phyloP scores from a whole-genome alignment of 2,329 filamentous ascomycete species.

The Neophaeococcomyces aloes region DNA sequence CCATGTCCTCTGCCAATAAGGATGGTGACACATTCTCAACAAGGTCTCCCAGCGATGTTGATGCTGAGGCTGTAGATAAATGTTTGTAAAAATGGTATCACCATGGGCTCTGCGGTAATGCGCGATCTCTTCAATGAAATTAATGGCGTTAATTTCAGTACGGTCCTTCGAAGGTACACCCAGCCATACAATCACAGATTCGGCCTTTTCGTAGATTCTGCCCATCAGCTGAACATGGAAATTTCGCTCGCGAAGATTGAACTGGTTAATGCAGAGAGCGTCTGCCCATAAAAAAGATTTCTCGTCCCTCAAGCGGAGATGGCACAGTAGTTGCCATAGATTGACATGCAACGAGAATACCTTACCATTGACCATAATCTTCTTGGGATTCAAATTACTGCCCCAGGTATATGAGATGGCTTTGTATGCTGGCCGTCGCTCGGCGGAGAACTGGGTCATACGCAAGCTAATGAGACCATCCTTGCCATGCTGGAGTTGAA shows the following conservation, averaged over 20 bases:
- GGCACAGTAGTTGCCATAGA: slow-evolving; percentile 16
- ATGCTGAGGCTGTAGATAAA: background rate
- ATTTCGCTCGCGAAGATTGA: slow-evolving; percentile 19
- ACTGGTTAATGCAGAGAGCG: slow-evolving; percentile 20
- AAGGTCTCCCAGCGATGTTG: slow-evolving; percentile 11
- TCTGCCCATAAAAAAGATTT: slow-evolving; percentile 17
- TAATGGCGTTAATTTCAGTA: slow-evolving; percentile 15
- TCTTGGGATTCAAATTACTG: slow-evolving; percentile 6
- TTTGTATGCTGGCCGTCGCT: slow-evolving; percentile 15
- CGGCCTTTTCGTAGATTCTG: slow-evolving; percentile 18
- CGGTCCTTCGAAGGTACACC: slow-evolving; percentile 21
- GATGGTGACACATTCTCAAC: slow-evolving; percentile 2
- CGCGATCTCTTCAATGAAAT: slow-evolving; percentile 16
- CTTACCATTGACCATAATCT: slow-evolving; percentile 18
- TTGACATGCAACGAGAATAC: slow-evolving; percentile 15
- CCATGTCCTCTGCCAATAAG: slow-evolving; percentile 12
- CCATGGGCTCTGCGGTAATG: background rate
- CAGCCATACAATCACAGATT: slow-evolving; percentile 18
- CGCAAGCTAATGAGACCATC: slow-evolving; percentile 14
- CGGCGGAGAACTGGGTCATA: slow-evolving; percentile 20
- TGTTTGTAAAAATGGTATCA: background rate
- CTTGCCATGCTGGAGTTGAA: slow-evolving; percentile 15
- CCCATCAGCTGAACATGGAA: slow-evolving; percentile 20
- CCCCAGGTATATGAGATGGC: slow-evolving; percentile 22
- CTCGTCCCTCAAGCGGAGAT: slow-evolving; percentile 16